Base-by-base conservation (phyloP, 805 yeast genomes). In the Candida quercuum region DNA sequence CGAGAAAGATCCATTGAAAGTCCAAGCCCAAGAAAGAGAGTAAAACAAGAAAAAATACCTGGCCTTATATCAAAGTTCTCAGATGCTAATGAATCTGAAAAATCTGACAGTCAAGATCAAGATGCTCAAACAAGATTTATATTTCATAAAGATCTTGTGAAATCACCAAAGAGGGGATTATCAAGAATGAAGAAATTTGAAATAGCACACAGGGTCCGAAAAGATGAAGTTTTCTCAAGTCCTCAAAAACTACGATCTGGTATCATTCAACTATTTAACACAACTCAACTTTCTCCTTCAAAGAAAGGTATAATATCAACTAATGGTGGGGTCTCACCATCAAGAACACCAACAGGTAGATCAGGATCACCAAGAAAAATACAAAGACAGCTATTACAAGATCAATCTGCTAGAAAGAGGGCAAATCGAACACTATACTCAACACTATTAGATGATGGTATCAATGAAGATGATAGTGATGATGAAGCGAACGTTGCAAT, bases 371-470 rank as follows among this genome's bases (percentile, higher is more conserved):
- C 61, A 15, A 68, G 75, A 11, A 79, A 78, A 4, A 16, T 51
- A 1, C 71, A 63, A 7, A 43, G 65, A 28, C 23, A 25, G 18
- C 12, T 36, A 14, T n/a, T 28, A 12, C 56, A 52, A 24, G 74
- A 76, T 39, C 52, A 56, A 30, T 63, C 74, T 3, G 84, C 84
- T 2, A 52, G 72, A 19, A 67, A 68, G 45, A 54, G 71, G 40
- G 78, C 84, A 0, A 54, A 63, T 17, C 48, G 48, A 18, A 56
- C 63, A 5, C 31, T 53, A 2, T 47, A 51, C 16, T 30, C 43
- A 3, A 42, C 26, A 15, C 23, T 43, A 6, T 16, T 48, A 16
- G 61, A 45, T 5, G 54, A 40, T 28, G 66, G 61, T 21, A 64
- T 60, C 6, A 49, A 42, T 18, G n/a, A n/a, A n/a, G 50, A 42